Evolutionary conservation across 164 flowering plant genomes (phyloP).

Genomic region (Dillenia suffruticosa): DNA sequence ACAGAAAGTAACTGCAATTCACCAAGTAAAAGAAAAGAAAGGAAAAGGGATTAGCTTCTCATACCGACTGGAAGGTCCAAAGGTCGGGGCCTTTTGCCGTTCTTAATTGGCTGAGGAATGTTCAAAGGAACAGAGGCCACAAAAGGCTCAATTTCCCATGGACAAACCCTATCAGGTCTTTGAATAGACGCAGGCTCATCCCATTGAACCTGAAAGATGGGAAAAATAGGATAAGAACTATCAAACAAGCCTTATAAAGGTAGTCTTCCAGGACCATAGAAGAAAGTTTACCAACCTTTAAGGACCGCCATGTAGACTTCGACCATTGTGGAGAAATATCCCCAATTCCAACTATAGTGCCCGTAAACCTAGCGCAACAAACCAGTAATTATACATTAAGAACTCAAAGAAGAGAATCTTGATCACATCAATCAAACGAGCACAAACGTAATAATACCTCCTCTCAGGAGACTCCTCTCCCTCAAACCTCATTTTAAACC

Average conservation of each 20-base stretch:
- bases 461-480: constrained; percentile 74
- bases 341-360: constrained; percentile 58
- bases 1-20: too few species aligned
- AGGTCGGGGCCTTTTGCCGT: constrained; percentile 52
- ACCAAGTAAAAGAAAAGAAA: background rate
- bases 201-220: constrained; percentile 71
- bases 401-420: background rate
- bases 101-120: constrained; percentile 33
- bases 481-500: constrained; percentile 68
- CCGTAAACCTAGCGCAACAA: constrained; percentile 36
- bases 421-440: background rate
- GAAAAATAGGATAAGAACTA: background rate
- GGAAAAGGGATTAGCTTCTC: background rate
- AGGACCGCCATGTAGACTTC: constrained; percentile 57
- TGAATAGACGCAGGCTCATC: constrained; percentile 73
- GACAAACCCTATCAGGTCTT: constrained; percentile 85
- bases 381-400: background rate
- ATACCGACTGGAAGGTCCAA: constrained; percentile 51
- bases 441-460: constrained; percentile 29
- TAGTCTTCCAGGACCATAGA: background rate
- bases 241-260: background rate
- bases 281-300: constrained; percentile 36
- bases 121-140: constrained; percentile 37
- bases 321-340: constrained; percentile 51
- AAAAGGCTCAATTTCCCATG: constrained; percentile 90